Evolutionary conservation across 2,329 filamentous ascomycete species (phyloP).

Genomic region (Gaeumannomyces tritici): DNA sequence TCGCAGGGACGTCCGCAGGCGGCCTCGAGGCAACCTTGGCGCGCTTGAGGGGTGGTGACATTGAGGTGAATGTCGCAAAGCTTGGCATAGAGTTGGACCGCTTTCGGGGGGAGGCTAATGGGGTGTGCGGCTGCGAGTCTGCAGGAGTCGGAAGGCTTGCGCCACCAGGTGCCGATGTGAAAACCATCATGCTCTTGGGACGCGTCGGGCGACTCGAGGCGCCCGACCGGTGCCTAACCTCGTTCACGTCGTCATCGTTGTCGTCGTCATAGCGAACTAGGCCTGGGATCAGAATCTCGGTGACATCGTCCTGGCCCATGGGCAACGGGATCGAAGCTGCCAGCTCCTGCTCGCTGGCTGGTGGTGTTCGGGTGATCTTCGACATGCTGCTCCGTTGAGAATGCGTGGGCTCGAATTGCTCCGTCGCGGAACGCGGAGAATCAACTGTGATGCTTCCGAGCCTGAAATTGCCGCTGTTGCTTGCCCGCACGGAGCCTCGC

Average conservation of each 20-base stretch:
- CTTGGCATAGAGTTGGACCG: conserved; percentile 41
- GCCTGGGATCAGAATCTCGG: conserved; percentile 73
- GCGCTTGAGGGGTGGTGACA: conserved; percentile 10
- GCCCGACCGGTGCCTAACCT: conserved; percentile 18
- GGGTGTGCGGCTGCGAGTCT: conserved; percentile 23
- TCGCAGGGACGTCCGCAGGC: background rate
- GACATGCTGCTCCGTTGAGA: conserved; percentile 2
- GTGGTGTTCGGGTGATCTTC: background rate
- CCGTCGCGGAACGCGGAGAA: conserved; percentile 5
- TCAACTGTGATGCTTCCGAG: conserved; percentile 24
- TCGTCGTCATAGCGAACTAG: conserved; percentile 56
- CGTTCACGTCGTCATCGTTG: conserved; percentile 29
- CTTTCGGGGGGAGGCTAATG: conserved; percentile 19
- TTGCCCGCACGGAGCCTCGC: conserved; percentile 29
- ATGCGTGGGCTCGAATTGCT: conserved; percentile 5
- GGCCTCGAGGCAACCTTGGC: background rate
- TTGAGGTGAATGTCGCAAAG: conserved; percentile 18
- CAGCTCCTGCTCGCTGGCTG: conserved; percentile 25
- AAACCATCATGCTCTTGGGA: conserved; percentile 36
- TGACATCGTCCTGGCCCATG: conserved; percentile 55
- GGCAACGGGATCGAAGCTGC: conserved; percentile 61
- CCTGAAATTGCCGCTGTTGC: conserved; percentile 21
- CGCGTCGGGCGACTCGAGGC: conserved; percentile 19
- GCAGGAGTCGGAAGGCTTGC: conserved; percentile 21
- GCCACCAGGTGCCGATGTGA: conserved; percentile 15